Evolutionary conservation across 2,329 filamentous ascomycete genomes (phyloP), one percentile per base, ranked within the genome.

Genomic region (Exophiala spinifera): DNA sequence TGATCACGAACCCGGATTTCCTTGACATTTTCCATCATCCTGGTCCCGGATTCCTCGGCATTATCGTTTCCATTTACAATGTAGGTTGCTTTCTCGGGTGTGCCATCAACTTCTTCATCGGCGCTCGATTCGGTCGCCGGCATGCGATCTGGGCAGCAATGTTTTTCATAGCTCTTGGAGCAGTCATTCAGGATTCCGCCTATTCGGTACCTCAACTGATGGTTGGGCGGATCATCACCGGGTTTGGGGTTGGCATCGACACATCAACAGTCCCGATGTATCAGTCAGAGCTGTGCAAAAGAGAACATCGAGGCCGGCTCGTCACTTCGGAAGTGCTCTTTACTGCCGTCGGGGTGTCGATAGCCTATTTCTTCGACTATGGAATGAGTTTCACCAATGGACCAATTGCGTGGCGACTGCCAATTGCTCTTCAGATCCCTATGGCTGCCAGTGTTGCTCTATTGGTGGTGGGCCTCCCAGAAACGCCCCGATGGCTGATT

Each of bases 241-340:
- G 76, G 5, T 70, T 80, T 53, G 76, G 77, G 1, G 78, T 78
- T 60, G 78, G 78, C 14, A 68, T 77, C 20, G 70, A 70, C 17
- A 69, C 68, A 0, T 70, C 68, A 49, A 70, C 69, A 17, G 69
- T 72, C 11, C 69, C 69, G 61, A 65, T 59, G 69, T 68, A 57
- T 42, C 50, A 56, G 10, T 47, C 60, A 6, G 76, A 79, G 58
- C 66, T 77, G 1, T 75, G 71, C 44, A 69, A 74, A 46, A 69
- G 70, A 1, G 65, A 70, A n/a, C 70, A 70, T 40, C 66, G 76
- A 36, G 76, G 75, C 37, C 69, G 70, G 15, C 67, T 74, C 7
- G 72, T 78, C 20, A 71, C 69, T n/a, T 68, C 65, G n/a, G 72
- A 77, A 56, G 65, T 67, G 37, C 57, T 71, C 2, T 70, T 72